Base-by-base conservation (phyloP, 176 grass and related monocot species). In the Triticum turgidum region DNA sequence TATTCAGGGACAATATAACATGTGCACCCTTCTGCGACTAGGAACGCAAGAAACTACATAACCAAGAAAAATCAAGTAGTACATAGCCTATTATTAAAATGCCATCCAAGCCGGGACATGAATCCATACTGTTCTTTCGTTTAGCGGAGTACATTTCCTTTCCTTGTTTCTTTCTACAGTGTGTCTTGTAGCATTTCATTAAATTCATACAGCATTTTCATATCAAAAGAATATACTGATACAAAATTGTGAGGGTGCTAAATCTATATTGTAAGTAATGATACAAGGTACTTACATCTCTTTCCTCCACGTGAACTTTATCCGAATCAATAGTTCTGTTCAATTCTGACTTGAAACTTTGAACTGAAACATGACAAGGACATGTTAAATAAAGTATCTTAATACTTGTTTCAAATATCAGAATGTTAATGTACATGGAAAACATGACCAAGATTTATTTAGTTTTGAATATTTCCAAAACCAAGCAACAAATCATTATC, bases 261-360 rank as follows among this genome's bases (percentile, higher is more conserved):
- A 61, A 33, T 37, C 59, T 15, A 10, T 70, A 76, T 18, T 76
- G 76, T 44, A 69, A 80, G 32, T 11, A 38, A 47, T 77, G 64
- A 32, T 76, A 78, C 10, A 81, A 24, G 58, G 39, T 63, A 90
- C 86, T 87, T 71, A 95, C 94, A 69, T 85, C 30, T 87, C 76
- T 87, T 69, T 87, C 72, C 51, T 91, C 84, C 10, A 73, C 11
- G 27, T 66, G 67, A 84, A 35, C 71, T 64, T 82, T 67, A 61
- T 76, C 61, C 24, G 14, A 49, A 49, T 76, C 69, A 25, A 65
- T 65, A 68, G 29, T 56, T 73, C 52, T 93, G 61, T 84, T 87
- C 66, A 82, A 22, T 75, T 91, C 78, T 71, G 71, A 44, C 15
- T 10, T 73, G 52, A 73, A 83, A 33, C 39, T 85, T 79, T 80